phyloP scores from a whole-genome alignment of 2,329 filamentous ascomycete species.

The Hawksworthiomyces lignivorus region DNA sequence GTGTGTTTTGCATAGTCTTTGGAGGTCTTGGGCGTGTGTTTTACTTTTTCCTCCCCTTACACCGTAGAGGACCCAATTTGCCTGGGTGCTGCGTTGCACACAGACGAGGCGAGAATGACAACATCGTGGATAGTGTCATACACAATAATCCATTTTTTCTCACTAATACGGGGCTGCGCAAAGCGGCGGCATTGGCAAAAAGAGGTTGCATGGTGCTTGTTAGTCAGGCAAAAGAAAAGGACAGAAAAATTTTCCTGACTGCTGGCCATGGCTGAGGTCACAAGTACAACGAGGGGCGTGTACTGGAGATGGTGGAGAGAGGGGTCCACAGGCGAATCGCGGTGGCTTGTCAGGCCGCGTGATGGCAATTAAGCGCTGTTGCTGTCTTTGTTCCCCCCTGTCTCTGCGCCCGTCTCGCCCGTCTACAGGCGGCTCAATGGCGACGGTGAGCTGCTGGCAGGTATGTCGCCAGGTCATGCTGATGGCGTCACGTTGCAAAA shows the following conservation, averaged over 20 bases:
- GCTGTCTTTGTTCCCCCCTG: no score
- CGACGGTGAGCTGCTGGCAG: not conserved
- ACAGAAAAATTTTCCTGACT: conserved; percentile 4
- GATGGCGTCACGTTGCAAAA: not conserved
- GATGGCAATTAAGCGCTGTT: conserved; percentile 1
- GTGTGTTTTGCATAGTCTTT: no score
- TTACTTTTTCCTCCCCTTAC: no score
- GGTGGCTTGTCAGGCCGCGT: conserved; percentile 1
- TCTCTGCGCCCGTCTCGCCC: no score
- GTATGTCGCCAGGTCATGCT: conserved; percentile 2
- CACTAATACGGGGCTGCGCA: conserved; percentile 3
- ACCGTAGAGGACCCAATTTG: no score
- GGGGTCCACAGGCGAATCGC: not conserved
- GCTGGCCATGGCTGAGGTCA: not conserved
- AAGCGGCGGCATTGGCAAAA: not conserved
- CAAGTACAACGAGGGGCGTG: not conserved
- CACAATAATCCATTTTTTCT: not conserved
- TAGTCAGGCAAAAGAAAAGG: not conserved
- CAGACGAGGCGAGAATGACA: conserved; percentile 2
- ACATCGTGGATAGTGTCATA: conserved; percentile 5
- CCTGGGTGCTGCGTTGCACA: no score
- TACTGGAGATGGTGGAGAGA: not conserved
- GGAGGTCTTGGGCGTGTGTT: no score
- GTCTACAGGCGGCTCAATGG: no score
- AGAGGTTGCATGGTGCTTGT: no score